A percentile compares a stretch with the other conserved stretches of the same genome.
phyloP scores from a whole-genome alignment of 495 filamentous ascomycete species.

The Tuber calosporum region DNA sequence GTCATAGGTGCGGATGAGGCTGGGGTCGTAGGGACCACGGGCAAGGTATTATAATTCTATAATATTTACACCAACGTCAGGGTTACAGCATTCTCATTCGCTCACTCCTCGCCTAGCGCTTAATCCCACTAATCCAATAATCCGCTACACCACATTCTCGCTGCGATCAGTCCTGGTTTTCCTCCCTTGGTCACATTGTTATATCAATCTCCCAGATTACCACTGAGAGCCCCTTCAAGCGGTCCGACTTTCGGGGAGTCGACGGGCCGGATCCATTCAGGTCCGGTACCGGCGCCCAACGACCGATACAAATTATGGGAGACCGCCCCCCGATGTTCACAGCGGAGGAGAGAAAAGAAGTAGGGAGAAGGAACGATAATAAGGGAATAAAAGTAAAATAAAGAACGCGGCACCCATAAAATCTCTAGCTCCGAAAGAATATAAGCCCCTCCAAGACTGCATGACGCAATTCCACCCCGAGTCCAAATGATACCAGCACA shows the following conservation, averaged over 20 bases:
- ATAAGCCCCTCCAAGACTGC: not conserved
- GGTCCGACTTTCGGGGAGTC: not conserved
- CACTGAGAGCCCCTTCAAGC: not conserved
- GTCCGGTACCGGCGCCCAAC: not conserved
- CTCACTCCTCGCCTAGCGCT: not conserved
- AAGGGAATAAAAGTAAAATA: not conserved
- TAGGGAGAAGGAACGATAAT: not conserved
- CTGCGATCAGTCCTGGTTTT: not conserved
- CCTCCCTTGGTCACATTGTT: not conserved
- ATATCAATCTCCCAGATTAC: not conserved
- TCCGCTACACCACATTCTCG: not conserved
- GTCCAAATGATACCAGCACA: not conserved
- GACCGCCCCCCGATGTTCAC: not conserved
- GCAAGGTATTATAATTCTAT: not conserved
- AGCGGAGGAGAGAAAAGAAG: not conserved
- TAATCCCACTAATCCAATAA: not conserved
- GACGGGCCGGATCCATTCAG: not conserved
- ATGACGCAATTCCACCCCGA: not conserved
- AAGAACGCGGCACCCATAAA: not conserved
- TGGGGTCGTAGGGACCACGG: not conserved
- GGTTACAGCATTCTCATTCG: not conserved
- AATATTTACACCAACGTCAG: not conserved
- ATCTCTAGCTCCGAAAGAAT: not conserved
- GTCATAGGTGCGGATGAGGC: constrained; percentile 1
- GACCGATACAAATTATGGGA: not conserved